Evolutionary conservation across 768 basidiomycete species (phyloP).

Genomic region (Leccinum disarticulatum): DNA sequence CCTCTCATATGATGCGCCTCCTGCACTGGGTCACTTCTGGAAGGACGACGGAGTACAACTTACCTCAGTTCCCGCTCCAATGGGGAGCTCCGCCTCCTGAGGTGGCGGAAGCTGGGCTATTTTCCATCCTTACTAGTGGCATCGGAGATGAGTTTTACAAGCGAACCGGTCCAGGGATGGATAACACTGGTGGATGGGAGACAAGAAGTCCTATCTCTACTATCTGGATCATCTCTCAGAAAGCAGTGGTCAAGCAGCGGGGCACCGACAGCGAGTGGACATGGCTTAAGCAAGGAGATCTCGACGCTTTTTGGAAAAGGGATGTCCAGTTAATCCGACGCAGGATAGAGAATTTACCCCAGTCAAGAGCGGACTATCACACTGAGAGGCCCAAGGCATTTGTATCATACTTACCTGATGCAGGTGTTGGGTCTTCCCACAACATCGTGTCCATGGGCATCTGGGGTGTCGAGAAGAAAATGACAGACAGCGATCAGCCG

Average conservation of each 20-base stretch:
- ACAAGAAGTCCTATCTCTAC: conserved; percentile 38
- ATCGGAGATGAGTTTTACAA: conserved; percentile 48
- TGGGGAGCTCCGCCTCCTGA: conserved; percentile 46
- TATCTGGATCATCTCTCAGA: conserved; percentile 36
- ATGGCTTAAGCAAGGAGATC: conserved; percentile 38
- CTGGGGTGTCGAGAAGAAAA: conserved; percentile 22
- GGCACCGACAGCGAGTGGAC: conserved; percentile 9
- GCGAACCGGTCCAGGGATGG: conserved; percentile 36
- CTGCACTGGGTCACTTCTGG: conserved; percentile 56
- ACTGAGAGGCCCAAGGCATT: conserved; percentile 18
- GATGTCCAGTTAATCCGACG: conserved; percentile 41
- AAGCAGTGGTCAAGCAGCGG: conserved; percentile 1
- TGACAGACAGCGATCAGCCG: conserved; percentile 2
- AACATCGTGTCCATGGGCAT: conserved; percentile 13
- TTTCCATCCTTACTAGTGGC: conserved; percentile 56
- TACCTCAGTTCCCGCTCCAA: conserved; percentile 37
- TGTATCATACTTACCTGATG: conserved; percentile 43
- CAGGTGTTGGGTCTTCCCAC: conserved; percentile 44
- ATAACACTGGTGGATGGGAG: conserved; percentile 44
- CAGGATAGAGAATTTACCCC: conserved; percentile 23
- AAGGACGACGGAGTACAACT: conserved; percentile 23
- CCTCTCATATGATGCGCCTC: conserved; percentile 62
- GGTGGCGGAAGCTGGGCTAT: conserved; percentile 35
- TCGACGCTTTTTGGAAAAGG: conserved; percentile 38
- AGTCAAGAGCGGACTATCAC: conserved; percentile 7